Evolutionary conservation across 2,329 filamentous ascomycete genomes (phyloP), one percentile per base, ranked within the genome.

Genomic region (Apiospora pterosperma): DNA sequence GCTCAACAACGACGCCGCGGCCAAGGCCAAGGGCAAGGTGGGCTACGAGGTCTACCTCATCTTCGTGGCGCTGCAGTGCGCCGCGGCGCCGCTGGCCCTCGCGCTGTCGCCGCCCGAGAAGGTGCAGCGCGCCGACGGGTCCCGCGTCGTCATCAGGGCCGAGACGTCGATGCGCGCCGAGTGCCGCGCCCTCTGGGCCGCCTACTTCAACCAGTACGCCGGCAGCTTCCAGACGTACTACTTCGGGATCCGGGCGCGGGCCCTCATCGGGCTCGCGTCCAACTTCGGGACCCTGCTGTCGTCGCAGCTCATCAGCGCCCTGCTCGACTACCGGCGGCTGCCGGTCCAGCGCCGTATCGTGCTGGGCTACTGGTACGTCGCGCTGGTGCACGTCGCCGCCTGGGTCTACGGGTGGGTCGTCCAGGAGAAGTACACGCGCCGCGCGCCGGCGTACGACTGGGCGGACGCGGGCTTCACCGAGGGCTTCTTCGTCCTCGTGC

Each of bases 31-130:
- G 58, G 73, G 90, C 0, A 85, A 88, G 59, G 88, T 92, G 0
- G 90, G 87, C 0, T 92, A 90, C 65, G 82, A 84, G 0, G 90
- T 92, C 0, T 93, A 88, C 66, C 76, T 90, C 3, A 75, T 91
- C 21, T 93, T 93, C 71, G 91, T 93, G 65, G 88, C 86, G 0
- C 75, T 93, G 0, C 91, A 93, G 71, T 85, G 86, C 1, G 66
- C 84, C 0, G 90, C 87, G 0, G 89, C 90, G 0, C 81, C 92
- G 6, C 82, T 88, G 0, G 90, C 84, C 0, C 73, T 92, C 2
- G 75, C 92, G 0, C 76, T 93, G 2, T 90, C 85, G 25, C 78
- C 77, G 0, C 91, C 91, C 0, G 76, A 80, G 0, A 81, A 88
- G 62, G 90, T 92, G 0, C 82, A 92, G 75, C 80, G 91, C 0